A percentile compares a stretch with the other conserved stretches of the same genome.
Conservation (phyloP, 352 stramenopile species). For the Peronospora destructor region DNA sequence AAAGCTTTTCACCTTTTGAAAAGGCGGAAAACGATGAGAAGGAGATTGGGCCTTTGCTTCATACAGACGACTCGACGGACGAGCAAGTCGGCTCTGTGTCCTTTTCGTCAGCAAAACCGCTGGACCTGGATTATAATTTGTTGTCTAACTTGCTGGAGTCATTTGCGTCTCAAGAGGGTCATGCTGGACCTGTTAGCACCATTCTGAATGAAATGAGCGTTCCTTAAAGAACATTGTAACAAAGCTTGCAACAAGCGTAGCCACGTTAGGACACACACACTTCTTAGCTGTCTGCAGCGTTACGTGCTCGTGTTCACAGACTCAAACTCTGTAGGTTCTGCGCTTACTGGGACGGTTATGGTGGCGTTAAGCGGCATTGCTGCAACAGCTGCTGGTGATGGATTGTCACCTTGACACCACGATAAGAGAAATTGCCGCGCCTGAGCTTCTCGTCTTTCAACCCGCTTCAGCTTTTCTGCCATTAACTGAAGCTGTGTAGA, state of each 20-base stretch:
- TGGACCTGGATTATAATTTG: slow-evolving; percentile 80
- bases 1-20: slow-evolving; percentile 47
- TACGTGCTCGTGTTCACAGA: slow-evolving; percentile 7
- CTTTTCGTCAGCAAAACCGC: slow-evolving; percentile 36
- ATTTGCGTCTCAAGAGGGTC: slow-evolving; percentile 67
- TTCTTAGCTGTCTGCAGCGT: slow-evolving; percentile 19
- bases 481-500: slow-evolving; percentile 29
- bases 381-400: neutral
- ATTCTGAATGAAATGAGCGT: slow-evolving; percentile 64
- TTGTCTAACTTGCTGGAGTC: slow-evolving; percentile 81
- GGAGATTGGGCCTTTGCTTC: neutral
- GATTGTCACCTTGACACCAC: slow-evolving; percentile 36
- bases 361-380: neutral
- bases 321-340: neutral
- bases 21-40: slow-evolving; percentile 15
- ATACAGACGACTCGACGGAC: slow-evolving; percentile 7
- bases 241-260: neutral
- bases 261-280: slow-evolving; percentile 7
- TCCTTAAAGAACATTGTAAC: slow-evolving; percentile 11
- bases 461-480: slow-evolving; percentile 23
- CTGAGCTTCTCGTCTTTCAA: too few species aligned
- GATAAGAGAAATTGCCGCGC: slow-evolving; percentile 40
- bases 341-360: neutral
- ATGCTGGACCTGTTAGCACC: slow-evolving; percentile 63
- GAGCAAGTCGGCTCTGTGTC: slow-evolving; percentile 12